Base-by-base conservation (phyloP, 352 stramenopile genomes). In the Phytophthora hibernalis region DNA sequence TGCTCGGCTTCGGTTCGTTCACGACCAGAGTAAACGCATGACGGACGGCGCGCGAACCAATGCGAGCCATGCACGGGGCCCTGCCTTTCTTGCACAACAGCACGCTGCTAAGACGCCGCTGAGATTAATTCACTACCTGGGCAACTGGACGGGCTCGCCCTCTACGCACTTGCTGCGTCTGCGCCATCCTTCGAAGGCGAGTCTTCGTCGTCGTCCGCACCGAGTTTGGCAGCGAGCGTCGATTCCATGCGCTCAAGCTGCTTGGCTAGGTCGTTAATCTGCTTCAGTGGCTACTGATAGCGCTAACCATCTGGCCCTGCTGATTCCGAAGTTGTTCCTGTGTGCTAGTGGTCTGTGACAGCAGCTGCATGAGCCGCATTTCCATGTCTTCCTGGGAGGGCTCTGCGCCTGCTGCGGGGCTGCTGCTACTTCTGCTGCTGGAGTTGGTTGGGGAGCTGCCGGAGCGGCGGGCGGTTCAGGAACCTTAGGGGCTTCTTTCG, bases 291-390 rank as follows among this genome's bases (percentile, higher is more conserved):
- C 74, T 82, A 66, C 70, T 82, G 52, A 96, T 90, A 35, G 87
- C 83, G 65, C 79, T 82, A 35, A 94, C 86, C 87, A 96, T 96
- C 43, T 92, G 83, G 5, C 77, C 83, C 65, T 96, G 87, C 61
- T 94, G 87, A 66, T 91, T 92, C 21, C 83, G 83, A 13, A 96
- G 67, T 70, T 96, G 87, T 73, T 92, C 80, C 69, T 96, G 87
- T 55, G 87, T 96, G 54, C 65, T 86, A 58, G 87, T 96, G 7
- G 85, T 96, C 76, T 96, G 85, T 57, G 83, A 90, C 47, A 96
- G 69, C 54, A 96, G 52, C 68, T 96, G 65, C 82, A 96, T 79
- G 18, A 96, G 70, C 42, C 71, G 82, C 59, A 74, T 82, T 69
- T 94, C 87, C 85, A 96, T 96, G 44, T 91, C 80, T 38, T 84